Evolutionary conservation across 495 filamentous ascomycete species (phyloP).

Genomic region (Rhypophila decipiens): DNA sequence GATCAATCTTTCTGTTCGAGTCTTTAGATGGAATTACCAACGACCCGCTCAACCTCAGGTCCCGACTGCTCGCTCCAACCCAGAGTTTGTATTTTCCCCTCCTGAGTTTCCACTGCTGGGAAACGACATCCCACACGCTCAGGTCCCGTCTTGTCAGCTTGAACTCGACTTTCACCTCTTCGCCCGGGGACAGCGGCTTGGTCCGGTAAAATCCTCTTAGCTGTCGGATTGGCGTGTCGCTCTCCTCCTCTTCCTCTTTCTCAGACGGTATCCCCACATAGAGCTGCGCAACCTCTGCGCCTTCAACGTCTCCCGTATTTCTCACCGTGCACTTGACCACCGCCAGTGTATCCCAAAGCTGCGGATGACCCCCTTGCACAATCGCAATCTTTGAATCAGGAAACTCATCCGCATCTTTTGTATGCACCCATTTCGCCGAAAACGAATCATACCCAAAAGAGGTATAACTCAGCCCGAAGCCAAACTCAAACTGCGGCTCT

Average conservation of each 20-base stretch:
- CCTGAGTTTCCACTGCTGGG: constrained; percentile 76
- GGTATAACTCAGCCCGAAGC: constrained; percentile 73
- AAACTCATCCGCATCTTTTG: constrained; percentile 4
- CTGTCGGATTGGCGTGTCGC: constrained; percentile 36
- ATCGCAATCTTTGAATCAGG: constrained; percentile 9
- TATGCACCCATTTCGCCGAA: constrained; percentile 4
- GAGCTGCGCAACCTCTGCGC: constrained; percentile 52
- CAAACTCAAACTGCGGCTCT: constrained; percentile 71
- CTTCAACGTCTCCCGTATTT: constrained; percentile 60
- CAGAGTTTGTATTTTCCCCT: constrained; percentile 34
- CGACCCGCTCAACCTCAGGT: constrained; percentile 27
- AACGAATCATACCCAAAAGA: constrained; percentile 61
- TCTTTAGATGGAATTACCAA: too few relatives aligned
- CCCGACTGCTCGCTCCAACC: constrained; percentile 45
- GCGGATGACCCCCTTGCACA: constrained; percentile 61
- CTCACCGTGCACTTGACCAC: constrained; percentile 49
- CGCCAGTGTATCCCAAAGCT: constrained; percentile 58
- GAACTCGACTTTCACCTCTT: constrained; percentile 35
- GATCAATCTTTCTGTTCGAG: too few relatives aligned
- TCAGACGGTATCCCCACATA: constrained; percentile 49
- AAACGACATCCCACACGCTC: constrained; percentile 73
- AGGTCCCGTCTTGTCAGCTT: constrained; percentile 51
- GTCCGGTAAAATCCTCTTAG: constrained; percentile 55
- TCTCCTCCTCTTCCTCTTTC: constrained; percentile 5
- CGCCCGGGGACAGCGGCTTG: constrained; percentile 31